Conservation (phyloP, 208 protist species). For the Leishmania martiniquensis region DNA sequence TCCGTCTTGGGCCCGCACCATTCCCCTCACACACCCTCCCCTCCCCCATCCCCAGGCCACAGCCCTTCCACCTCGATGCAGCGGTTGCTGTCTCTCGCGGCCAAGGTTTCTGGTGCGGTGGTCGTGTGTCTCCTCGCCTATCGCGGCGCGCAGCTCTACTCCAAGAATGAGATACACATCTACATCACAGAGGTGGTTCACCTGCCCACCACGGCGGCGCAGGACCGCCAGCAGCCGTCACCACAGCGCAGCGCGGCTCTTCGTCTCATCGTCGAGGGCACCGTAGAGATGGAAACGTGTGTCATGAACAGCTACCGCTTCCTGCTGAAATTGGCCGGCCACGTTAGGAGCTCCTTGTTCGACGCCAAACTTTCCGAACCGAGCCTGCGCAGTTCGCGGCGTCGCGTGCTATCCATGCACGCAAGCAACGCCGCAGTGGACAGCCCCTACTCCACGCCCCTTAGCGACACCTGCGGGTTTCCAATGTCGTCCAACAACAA, state of each 20-base stretch:
- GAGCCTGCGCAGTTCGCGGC: conserved; percentile 18
- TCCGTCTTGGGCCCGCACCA: too few species aligned
- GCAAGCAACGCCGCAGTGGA: conserved; percentile 10
- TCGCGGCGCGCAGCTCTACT: conserved; percentile 50
- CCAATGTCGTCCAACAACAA: conserved; percentile 13
- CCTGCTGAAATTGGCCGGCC: conserved; percentile 63
- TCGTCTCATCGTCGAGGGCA: conserved; percentile 39
- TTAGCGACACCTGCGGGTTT: conserved; percentile 24
- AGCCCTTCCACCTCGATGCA: conserved; percentile 15
- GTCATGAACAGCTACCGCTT: conserved; percentile 85
- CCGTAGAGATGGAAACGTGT: conserved; percentile 70
- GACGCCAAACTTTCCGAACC: conserved; percentile 5
- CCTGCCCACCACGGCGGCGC: conserved; percentile 39
- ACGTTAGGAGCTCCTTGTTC: conserved; percentile 36
- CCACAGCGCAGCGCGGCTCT: background rate
- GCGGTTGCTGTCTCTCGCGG: conserved; percentile 13
- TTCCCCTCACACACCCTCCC: background rate
- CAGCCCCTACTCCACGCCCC: background rate
- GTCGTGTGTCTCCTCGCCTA: conserved; percentile 43
- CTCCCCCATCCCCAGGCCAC: background rate
- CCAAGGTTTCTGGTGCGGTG: conserved; percentile 30
- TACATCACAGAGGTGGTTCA: conserved; percentile 80
- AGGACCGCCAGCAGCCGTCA: conserved; percentile 2
- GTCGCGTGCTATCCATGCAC: conserved; percentile 33
- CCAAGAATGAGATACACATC: conserved; percentile 74